Evolutionary conservation across 441 rosid species (phyloP).

Genomic region (Flueggea neowawraea): DNA sequence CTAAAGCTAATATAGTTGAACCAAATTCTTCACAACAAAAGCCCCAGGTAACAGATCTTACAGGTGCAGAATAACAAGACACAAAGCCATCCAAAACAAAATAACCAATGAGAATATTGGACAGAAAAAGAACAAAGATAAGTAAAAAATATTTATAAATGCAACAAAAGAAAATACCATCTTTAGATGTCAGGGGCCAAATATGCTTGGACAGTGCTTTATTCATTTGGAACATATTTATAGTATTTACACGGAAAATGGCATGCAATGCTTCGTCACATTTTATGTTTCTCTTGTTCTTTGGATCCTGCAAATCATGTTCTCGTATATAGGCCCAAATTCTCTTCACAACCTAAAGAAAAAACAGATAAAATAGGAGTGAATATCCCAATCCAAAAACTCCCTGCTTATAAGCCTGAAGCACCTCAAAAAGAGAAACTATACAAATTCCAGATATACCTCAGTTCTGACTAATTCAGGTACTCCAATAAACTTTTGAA

Average conservation of each 20-base stretch:
- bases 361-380: not conserved
- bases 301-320: conserved; percentile 60
- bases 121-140: no score
- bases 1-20: no score
- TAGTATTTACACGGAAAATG: conserved; percentile 44
- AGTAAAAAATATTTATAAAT: no score
- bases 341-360: conserved; percentile 52
- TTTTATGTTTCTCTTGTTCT: conserved; percentile 38
- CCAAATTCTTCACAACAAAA: no score
- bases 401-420: not conserved
- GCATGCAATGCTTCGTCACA: conserved; percentile 44
- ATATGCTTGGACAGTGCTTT: conserved; percentile 57
- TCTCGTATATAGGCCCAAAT: conserved; percentile 54
- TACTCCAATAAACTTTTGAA: conserved; percentile 58
- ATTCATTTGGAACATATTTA: conserved; percentile 66
- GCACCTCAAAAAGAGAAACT: not conserved
- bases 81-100: no score
- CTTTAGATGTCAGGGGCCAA: conserved; percentile 42
- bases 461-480: conserved; percentile 79
- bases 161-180: conserved; percentile 26
- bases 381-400: not conserved
- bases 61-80: no score
- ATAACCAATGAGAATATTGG: no score
- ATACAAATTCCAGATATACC: conserved; percentile 25
- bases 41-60: no score